phyloP scores from a whole-genome alignment of 2,329 filamentous ascomycete species.

The Cytospora piceicola region DNA sequence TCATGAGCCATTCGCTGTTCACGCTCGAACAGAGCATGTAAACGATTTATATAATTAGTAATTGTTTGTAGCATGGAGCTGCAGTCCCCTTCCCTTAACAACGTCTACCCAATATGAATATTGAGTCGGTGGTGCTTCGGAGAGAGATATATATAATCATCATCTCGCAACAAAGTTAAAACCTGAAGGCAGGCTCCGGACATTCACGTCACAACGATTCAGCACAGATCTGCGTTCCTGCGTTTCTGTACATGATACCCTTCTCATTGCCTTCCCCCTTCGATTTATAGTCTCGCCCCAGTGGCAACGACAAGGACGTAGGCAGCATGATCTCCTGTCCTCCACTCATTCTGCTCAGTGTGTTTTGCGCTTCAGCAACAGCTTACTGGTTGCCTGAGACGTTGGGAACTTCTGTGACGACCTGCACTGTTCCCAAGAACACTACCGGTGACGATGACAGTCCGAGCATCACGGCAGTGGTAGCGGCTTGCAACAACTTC shows the following conservation, averaged over 20 bases:
- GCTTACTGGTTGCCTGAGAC: constrained; percentile 33
- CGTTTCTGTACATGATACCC: too few species aligned
- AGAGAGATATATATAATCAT: too few species aligned
- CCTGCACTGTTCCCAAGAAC: constrained; percentile 32
- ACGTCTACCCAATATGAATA: too few species aligned
- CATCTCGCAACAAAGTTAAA: too few species aligned
- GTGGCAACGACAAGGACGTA: not conserved
- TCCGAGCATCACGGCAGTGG: constrained; percentile 28
- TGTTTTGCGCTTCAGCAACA: constrained; percentile 1
- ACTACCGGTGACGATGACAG: constrained; percentile 29
- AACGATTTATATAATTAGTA: too few species aligned
- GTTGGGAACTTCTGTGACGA: constrained; percentile 22
- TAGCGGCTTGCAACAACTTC: constrained; percentile 28
- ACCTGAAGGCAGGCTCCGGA: too few species aligned
- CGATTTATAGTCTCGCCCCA: not conserved
- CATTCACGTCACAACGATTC: too few species aligned
- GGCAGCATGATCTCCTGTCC: not conserved
- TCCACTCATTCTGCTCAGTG: not conserved
- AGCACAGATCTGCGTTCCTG: too few species aligned
- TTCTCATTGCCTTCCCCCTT: not conserved
- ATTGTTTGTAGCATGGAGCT: too few species aligned
- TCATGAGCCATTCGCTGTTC: not conserved
- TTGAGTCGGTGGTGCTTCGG: too few species aligned
- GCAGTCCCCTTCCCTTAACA: too few species aligned
- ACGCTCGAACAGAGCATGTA: not conserved